Conservation (phyloP, 2,329 filamentous ascomycete species). For the Saccharata proteae region DNA sequence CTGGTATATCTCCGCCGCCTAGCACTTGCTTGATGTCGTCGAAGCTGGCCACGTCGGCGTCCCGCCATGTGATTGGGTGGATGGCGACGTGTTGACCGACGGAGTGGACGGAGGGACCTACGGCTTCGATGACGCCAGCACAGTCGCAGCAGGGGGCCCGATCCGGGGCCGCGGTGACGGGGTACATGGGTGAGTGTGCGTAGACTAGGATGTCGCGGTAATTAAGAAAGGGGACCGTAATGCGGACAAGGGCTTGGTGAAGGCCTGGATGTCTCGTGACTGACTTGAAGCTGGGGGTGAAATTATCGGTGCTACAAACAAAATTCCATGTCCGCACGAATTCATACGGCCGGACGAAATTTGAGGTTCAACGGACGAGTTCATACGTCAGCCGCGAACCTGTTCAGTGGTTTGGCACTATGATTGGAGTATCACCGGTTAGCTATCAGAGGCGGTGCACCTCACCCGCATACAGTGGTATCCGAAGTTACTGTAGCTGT, state of each 20-base stretch:
- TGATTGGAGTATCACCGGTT: too few relatives aligned
- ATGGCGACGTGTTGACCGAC: constrained; percentile 9
- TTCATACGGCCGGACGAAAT: too few relatives aligned
- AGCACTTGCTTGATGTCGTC: background rate
- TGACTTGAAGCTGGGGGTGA: too few relatives aligned
- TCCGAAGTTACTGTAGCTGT: too few relatives aligned
- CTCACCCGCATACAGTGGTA: too few relatives aligned
- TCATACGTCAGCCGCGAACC: too few relatives aligned
- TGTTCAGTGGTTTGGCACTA: too few relatives aligned
- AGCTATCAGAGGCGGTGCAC: too few relatives aligned
- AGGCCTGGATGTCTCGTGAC: too few relatives aligned
- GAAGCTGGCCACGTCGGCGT: constrained; percentile 11
- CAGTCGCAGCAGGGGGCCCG: constrained; percentile 14
- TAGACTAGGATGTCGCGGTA: constrained; percentile 5
- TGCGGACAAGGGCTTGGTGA: constrained; percentile 9
- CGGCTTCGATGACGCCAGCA: constrained; percentile 11
- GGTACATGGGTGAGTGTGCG: constrained; percentile 4
- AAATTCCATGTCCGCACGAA: too few relatives aligned
- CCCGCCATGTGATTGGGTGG: constrained; percentile 10
- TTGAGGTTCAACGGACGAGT: too few relatives aligned
- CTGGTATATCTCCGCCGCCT: constrained; percentile 22
- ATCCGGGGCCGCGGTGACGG: background rate
- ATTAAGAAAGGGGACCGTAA: constrained; percentile 6
- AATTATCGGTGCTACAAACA: too few relatives aligned
- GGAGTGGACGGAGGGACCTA: constrained; percentile 5